Evolutionary conservation across 78 protist species (phyloP).

Genomic region (Parvularia atlantis): DNA sequence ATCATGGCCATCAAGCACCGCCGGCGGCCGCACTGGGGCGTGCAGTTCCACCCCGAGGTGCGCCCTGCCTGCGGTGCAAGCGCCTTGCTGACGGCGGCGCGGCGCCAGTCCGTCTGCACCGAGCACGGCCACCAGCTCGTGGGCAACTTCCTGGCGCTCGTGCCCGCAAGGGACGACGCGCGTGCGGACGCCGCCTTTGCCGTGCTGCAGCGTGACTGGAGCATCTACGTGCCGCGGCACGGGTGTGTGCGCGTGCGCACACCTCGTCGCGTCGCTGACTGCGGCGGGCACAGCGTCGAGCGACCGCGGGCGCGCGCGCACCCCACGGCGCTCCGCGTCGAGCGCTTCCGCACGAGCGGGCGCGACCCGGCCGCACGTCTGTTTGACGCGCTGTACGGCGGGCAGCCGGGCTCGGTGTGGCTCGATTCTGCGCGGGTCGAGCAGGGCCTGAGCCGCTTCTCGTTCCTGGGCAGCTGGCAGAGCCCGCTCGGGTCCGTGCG

Average conservation of each 20-base stretch:
- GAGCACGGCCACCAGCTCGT: conserved; percentile 33
- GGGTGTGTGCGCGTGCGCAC: too few species aligned
- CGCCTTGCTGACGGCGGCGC: background rate
- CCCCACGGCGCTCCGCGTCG: too few species aligned
- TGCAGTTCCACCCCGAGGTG: conserved; percentile 71
- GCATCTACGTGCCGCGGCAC: too few species aligned
- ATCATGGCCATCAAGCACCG: conserved; percentile 50
- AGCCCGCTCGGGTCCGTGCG: background rate
- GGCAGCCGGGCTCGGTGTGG: background rate
- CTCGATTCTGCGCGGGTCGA: background rate
- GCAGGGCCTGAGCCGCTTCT: conserved; percentile 33
- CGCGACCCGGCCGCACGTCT: too few species aligned
- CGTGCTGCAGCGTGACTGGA: background rate
- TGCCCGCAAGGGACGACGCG: background rate
- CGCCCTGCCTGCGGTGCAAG: too few species aligned
- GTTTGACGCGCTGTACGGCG: too few species aligned
- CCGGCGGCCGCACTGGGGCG: conserved; percentile 33
- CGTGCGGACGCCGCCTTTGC: too few species aligned
- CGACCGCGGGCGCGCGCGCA: too few species aligned
- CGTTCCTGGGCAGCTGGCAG: conserved; percentile 31
- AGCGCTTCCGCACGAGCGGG: too few species aligned
- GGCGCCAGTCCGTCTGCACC: conserved; percentile 38
- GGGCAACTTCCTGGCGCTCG: conserved; percentile 23
- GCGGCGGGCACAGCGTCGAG: too few species aligned
- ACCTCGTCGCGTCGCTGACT: too few species aligned